phyloP scores from a whole-genome alignment of 2,329 filamentous ascomycete species.

The Monosporascus sp. region DNA sequence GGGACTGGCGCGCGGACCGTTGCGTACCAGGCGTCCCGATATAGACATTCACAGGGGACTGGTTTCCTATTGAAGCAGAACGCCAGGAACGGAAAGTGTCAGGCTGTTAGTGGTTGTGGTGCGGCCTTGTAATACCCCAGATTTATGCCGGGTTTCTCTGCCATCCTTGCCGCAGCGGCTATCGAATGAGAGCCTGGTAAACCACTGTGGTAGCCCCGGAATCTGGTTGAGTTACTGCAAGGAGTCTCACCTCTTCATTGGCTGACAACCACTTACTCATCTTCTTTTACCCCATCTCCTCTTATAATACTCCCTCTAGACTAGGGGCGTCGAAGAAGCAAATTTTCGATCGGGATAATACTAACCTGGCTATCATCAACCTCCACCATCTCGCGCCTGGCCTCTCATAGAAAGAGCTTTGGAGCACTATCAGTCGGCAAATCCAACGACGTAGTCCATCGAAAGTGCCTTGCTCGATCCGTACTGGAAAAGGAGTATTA shows the following conservation, averaged over 20 bases:
- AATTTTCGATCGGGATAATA: neutral
- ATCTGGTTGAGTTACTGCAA: constrained; percentile 17
- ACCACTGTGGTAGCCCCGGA: constrained; percentile 17
- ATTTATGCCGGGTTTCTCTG: constrained; percentile 14
- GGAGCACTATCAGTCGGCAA: neutral
- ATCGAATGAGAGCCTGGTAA: constrained; percentile 20
- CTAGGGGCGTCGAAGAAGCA: neutral
- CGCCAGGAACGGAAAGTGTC: constrained; percentile 14
- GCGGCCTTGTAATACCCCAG: constrained; percentile 16
- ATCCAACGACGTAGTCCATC: neutral
- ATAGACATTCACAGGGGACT: constrained; percentile 13
- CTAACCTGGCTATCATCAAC: neutral
- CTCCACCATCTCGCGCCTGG: neutral
- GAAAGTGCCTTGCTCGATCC: neutral
- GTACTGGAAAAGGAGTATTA: neutral
- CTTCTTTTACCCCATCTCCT: constrained; percentile 17
- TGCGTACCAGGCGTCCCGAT: constrained; percentile 15
- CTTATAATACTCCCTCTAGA: constrained; percentile 11
- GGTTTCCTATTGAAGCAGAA: constrained; percentile 14
- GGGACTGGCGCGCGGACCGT: constrained; percentile 11
- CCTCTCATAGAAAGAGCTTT: neutral
- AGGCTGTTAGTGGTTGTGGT: constrained; percentile 17
- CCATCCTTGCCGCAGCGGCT: constrained; percentile 15
- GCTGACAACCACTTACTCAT: constrained; percentile 17
- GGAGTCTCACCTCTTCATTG: constrained; percentile 20